Evolutionary conservation across 371 early-diverging fungal genomes (phyloP), one percentile per base, ranked within the genome.

Genomic region (Haplosporangium sp.): DNA sequence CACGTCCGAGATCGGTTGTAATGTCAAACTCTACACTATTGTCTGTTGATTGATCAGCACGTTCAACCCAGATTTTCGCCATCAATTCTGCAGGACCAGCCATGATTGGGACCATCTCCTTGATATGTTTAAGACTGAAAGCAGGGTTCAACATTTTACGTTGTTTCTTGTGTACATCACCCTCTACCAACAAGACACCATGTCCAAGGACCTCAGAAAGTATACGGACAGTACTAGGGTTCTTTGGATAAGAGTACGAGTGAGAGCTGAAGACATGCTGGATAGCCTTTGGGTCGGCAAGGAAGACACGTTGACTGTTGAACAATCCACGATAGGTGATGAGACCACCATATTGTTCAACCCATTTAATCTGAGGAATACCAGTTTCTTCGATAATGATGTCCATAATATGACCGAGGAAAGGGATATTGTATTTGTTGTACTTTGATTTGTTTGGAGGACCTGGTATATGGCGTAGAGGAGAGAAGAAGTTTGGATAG

Each of bases 81-180:
- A 79, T 19, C 2, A 42, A 42, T 17, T 40, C 60, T 4, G 78
- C 65, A 35, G 78, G 78, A 2, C 27, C 34, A 0, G 63, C 62
- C 78, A 78, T 78, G 57, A 70, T 65, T 1, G 63, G 65, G 13
- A 73, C 74, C 78, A 78, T 73, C n/a, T 73, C 84, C 65, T 76
- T 79, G 56, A 91, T 77, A 10, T 89, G 77, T 50, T 84, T 79
- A 34, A 88, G 76, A 2, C 85, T 76, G 65, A 93, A 93, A 8
- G 89, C 89, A 8, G 93, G 93, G 70, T 92, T 92, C 47, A 92
- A 70, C 85, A 92, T 83, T 58, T 89, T 91, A 53, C 93, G 88
- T 71, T 93, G 93, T 27, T 84, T 86, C 61, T 85, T 84, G 76
- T 93, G 93, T 0, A 61, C 82, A 47, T 82, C 85, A 0, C 92